These are phyloP conservation scores for Penicillium hesseltinei DNA, from an alignment of 2,329 filamentous ascomycete genomes.

Conservation along the genomic window DNA sequence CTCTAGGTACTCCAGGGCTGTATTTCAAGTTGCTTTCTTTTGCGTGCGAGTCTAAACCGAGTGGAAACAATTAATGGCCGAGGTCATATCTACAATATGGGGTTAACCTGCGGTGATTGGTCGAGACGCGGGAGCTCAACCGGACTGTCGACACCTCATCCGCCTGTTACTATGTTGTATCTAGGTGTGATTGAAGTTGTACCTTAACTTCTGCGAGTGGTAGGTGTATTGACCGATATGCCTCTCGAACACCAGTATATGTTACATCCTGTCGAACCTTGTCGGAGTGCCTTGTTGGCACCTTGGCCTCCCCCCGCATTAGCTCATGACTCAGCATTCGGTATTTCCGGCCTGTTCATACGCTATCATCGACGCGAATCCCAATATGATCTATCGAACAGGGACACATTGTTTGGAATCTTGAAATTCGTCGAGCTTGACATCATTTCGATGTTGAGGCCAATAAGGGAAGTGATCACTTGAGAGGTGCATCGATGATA, in stretches of 20 bases:
- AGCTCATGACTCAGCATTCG: not conserved
- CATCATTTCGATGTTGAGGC: not conserved
- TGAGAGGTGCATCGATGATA: not conserved
- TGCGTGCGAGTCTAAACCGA: not conserved
- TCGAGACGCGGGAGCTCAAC: not conserved
- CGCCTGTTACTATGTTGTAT: not conserved
- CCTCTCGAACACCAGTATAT: not conserved
- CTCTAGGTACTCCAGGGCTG: not conserved
- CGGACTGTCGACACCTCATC: not conserved
- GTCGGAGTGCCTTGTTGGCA: not conserved
- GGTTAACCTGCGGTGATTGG: not conserved
- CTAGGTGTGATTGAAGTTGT: not conserved
- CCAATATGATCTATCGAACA: not conserved
- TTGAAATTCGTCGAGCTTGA: not conserved
- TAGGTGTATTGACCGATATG: rapidly evolving
- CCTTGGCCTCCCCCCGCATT: not conserved
- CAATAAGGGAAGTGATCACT: not conserved
- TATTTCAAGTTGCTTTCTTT: no score
- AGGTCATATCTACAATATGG: not conserved
- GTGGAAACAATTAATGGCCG: not conserved
- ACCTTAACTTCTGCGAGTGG: not conserved
- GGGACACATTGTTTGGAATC: no score
- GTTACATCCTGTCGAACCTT: not conserved
- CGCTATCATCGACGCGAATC: not conserved
- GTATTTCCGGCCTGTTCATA: no score